A percentile compares a stretch with the other conserved stretches of the same genome.
These are phyloP conservation scores for Fistulinella staudtii DNA, from an alignment of 1,284 basidiomycete genomes.

Conservation along the genomic window DNA sequence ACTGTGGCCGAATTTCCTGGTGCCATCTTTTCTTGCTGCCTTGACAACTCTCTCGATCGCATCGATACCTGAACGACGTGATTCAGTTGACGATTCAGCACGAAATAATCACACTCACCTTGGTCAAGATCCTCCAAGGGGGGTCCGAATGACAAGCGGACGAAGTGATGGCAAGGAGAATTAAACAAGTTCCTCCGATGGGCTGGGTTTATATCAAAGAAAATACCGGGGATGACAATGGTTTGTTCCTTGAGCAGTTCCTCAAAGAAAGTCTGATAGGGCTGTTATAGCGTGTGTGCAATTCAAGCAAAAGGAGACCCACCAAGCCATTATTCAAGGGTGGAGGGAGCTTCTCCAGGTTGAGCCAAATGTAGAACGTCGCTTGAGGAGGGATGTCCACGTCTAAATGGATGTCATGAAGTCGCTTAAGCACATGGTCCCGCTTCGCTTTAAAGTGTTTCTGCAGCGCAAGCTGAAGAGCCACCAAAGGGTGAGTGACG, in stretches of 20 bases:
- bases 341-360: conserved; percentile 69
- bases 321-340: conserved; percentile 88
- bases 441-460: conserved; percentile 89
- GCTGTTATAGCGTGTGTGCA: background rate
- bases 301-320: conserved; percentile 22
- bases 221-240: conserved; percentile 87
- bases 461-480: conserved; percentile 64
- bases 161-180: conserved; percentile 88
- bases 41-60: conserved; percentile 79
- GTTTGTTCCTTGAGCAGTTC: conserved; percentile 88
- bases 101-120: conserved; percentile 41
- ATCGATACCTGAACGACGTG: conserved; percentile 59
- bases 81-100: conserved; percentile 3
- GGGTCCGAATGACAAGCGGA: conserved; percentile 86
- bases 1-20: conserved; percentile 57
- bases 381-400: conserved; percentile 72
- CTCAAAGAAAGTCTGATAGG: conserved; percentile 82
- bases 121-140: conserved; percentile 78
- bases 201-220: conserved; percentile 88
- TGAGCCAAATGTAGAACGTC: conserved; percentile 92
- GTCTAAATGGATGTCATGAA: conserved; percentile 72
- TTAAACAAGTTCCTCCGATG: conserved; percentile 84
- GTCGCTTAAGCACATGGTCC: conserved; percentile 83
- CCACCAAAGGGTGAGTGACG: conserved; percentile 3
- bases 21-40: conserved; percentile 63